Percentiles rank a stretch among this genome's conserved stretches.
These are phyloP conservation scores for Pythium volutum DNA, from an alignment of 352 stramenopile species.

Conservation along the genomic window DNA sequence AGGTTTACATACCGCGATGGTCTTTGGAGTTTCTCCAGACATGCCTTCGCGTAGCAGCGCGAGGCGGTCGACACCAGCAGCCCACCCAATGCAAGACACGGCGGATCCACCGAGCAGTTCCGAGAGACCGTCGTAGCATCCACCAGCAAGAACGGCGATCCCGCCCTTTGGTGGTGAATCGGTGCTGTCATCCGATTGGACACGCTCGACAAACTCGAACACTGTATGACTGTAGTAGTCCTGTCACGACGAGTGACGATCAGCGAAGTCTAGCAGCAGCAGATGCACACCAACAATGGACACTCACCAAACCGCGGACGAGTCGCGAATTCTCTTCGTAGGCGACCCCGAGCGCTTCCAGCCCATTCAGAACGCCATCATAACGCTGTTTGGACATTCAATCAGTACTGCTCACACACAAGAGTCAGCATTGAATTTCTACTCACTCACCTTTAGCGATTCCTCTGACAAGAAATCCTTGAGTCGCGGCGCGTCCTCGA, in stretches of 20 bases:
- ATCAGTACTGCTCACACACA: not conserved
- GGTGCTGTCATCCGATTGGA: not conserved
- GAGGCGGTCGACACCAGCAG: constrained; percentile 79
- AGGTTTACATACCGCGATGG: constrained; percentile 45
- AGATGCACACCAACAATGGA: not conserved
- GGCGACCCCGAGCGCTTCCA: constrained; percentile 57
- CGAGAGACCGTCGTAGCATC: constrained; percentile 78
- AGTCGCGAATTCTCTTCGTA: constrained; percentile 68
- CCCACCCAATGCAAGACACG: constrained; percentile 79
- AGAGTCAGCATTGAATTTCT: not conserved
- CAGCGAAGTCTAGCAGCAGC: not conserved
- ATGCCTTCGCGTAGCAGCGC: constrained; percentile 48
- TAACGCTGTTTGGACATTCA: constrained; percentile 46
- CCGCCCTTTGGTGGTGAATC: constrained; percentile 25
- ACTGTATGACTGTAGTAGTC: constrained; percentile 91
- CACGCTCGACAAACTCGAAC: constrained; percentile 81
- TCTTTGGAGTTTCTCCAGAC: constrained; percentile 14
- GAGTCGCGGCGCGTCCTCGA: constrained; percentile 63
- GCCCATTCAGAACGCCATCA: constrained; percentile 48
- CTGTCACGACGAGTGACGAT: constrained; percentile 26
- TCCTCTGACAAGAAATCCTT: constrained; percentile 63
- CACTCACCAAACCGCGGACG: constrained; percentile 73
- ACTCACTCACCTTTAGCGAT: constrained; percentile 34
- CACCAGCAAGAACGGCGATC: constrained; percentile 79
- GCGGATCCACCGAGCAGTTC: constrained; percentile 60